Percentiles rank a stretch among this genome's conserved stretches.
These are phyloP conservation scores for Aaosphaeria pasadenensis DNA, from an alignment of 2,329 filamentous ascomycete genomes.

Conservation along the genomic window DNA sequence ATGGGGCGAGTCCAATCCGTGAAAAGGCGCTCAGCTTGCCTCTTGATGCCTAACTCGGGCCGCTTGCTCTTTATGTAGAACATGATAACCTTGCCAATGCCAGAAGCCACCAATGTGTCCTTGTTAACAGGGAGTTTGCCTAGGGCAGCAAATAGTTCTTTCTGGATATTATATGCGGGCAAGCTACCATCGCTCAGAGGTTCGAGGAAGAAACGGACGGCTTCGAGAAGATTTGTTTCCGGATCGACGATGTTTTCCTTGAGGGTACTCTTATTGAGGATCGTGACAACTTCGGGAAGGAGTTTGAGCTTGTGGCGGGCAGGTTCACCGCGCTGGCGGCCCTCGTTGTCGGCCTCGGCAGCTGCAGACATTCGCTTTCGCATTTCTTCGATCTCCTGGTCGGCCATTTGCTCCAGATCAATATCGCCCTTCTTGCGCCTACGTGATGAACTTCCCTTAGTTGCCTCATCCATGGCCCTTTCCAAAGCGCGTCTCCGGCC, in stretches of 20 bases:
- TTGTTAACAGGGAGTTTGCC: conserved; percentile 83
- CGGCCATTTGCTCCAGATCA: conserved; percentile 85
- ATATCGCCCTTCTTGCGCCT: conserved; percentile 81
- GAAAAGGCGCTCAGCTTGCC: conserved; percentile 86
- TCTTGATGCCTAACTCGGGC: conserved; percentile 83
- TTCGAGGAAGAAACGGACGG: conserved; percentile 95
- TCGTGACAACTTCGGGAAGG: conserved; percentile 80
- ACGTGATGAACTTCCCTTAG: conserved; percentile 77
- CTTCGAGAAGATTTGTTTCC: conserved; percentile 90
- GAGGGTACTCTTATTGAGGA: conserved; percentile 86
- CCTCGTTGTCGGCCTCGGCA: conserved; percentile 80
- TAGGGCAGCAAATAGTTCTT: conserved; percentile 83
- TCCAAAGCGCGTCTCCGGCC: conserved; percentile 78
- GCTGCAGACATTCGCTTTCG: conserved; percentile 88
- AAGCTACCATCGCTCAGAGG: conserved; percentile 90
- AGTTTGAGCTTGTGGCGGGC: conserved; percentile 93
- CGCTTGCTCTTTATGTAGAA: conserved; percentile 97
- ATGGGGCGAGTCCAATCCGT: conserved; percentile 96
- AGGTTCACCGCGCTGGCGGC: conserved; percentile 73
- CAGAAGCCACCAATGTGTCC: conserved; percentile 82
- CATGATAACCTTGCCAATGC: conserved; percentile 91
- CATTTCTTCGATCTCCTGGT: conserved; percentile 84
- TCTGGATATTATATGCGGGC: conserved; percentile 95
- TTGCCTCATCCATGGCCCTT: conserved; percentile 79
- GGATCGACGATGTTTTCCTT: conserved; percentile 85